Percentiles rank a stretch among this genome's conserved stretches.
phyloP scores from a whole-genome alignment of 345 rosid species.

The Heritiera fomes region DNA sequence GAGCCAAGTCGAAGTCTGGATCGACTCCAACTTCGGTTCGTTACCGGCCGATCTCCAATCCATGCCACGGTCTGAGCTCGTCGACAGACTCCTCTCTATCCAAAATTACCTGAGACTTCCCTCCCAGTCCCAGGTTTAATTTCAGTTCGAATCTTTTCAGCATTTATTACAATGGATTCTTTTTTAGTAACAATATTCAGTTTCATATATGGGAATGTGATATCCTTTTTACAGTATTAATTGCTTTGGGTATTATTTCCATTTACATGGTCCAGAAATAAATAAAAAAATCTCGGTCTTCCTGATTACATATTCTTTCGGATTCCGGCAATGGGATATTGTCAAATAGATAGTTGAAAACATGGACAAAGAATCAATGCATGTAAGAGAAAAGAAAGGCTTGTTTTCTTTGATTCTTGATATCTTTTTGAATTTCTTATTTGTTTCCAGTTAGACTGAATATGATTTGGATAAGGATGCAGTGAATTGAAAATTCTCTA shows the following conservation, averaged over 20 bases:
- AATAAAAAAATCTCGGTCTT: neutral
- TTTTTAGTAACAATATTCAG: neutral
- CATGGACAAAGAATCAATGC: neutral
- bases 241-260: neutral
- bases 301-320: neutral
- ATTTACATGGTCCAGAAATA: neutral
- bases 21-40: conserved; percentile 63
- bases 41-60: conserved; percentile 75
- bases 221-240: neutral
- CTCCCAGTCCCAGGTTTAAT: conserved; percentile 36
- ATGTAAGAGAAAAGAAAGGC: neutral
- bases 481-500: neutral
- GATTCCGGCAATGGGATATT: neutral
- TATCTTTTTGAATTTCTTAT: neutral
- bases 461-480: neutral
- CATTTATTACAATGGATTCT: neutral
- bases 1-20: conserved; percentile 81
- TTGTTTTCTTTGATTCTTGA: neutral
- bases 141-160: neutral
- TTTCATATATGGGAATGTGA: neutral
- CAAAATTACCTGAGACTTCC: conserved; percentile 72
- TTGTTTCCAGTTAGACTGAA: neutral
- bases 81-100: conserved; percentile 77
- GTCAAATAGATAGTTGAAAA: neutral
- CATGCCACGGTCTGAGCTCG: conserved; percentile 78